phyloP scores from a whole-genome alignment of 2,329 filamentous ascomycete genomes.

The Alternaria brassicae region DNA sequence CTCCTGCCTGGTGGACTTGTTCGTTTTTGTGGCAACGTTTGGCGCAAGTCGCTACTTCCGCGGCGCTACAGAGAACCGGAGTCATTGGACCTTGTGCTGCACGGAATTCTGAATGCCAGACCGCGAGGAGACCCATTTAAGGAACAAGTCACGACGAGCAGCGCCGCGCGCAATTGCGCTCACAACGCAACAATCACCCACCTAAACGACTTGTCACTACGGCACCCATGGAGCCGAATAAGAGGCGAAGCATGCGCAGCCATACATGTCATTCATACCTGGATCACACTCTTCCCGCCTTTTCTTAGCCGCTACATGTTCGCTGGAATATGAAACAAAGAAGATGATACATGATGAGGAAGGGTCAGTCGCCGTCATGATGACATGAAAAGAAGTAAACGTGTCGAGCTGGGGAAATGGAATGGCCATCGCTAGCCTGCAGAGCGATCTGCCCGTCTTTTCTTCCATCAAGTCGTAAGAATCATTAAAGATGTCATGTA shows the following conservation, averaged over 20 bases:
- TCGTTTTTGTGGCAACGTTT: not conserved
- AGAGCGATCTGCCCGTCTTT: slow-evolving; percentile 56
- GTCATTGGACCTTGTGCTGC: slow-evolving; percentile 2
- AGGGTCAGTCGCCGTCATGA: slow-evolving; percentile 31
- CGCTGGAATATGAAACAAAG: slow-evolving; percentile 18
- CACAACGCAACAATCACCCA: not conserved
- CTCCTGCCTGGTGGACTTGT: not conserved
- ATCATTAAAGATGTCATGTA: slow-evolving; percentile 58
- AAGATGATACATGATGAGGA: slow-evolving; percentile 25
- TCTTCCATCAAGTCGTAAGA: slow-evolving; percentile 61
- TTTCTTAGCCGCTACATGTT: slow-evolving; percentile 13
- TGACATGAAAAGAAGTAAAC: slow-evolving; percentile 32
- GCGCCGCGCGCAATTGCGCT: slow-evolving; percentile 9
- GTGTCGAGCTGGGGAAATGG: slow-evolving; percentile 50
- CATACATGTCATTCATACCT: slow-evolving; percentile 6
- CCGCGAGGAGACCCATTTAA: not conserved
- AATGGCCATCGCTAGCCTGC: slow-evolving; percentile 58
- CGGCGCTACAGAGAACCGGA: not conserved
- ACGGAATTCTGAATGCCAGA: not conserved
- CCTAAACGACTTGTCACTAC: not conserved
- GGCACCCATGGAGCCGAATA: slow-evolving; percentile 8
- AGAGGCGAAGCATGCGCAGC: slow-evolving; percentile 6
- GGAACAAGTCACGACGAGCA: not conserved
- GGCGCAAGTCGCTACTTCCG: not conserved
- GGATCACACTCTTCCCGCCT: slow-evolving; percentile 5